Percentiles rank a stretch among this genome's conserved stretches.
These are phyloP conservation scores for Wickerhamomyces chaumierensis DNA, from an alignment of 805 yeast genomes.

Conservation along the genomic window DNA sequence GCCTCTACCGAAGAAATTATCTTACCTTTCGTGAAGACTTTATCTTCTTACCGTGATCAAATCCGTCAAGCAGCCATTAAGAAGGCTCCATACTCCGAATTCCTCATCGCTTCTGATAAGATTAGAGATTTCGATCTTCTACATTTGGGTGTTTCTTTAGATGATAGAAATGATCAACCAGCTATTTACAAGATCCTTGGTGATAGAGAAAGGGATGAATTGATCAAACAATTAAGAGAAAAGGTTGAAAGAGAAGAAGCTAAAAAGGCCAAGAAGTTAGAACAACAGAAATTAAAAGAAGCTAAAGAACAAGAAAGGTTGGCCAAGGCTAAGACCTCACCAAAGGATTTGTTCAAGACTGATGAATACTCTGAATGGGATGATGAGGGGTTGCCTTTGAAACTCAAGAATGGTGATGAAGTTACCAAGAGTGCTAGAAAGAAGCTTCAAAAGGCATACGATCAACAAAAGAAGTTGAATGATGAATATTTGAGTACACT, in stretches of 20 bases:
- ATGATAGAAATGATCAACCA: constrained; percentile 71
- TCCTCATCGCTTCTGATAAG: constrained; percentile 62
- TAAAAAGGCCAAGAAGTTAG: constrained; percentile 47
- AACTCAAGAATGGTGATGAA: constrained; percentile 68
- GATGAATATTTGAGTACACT: constrained; percentile 38
- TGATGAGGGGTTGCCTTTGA: constrained; percentile 71
- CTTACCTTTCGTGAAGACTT: constrained; percentile 69
- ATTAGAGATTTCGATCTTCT: constrained; percentile 65
- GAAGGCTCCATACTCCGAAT: constrained; percentile 34
- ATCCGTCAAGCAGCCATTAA: constrained; percentile 68
- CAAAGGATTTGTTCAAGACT: constrained; percentile 63
- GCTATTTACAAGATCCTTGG: constrained; percentile 78
- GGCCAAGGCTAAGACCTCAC: constrained; percentile 59
- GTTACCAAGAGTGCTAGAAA: constrained; percentile 77
- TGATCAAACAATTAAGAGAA: constrained; percentile 43
- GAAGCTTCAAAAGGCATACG: constrained; percentile 69
- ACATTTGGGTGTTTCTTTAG: constrained; percentile 71
- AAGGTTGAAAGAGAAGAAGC: constrained; percentile 43
- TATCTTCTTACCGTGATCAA: constrained; percentile 72
- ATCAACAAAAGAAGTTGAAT: constrained; percentile 73
- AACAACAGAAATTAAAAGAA: constrained; percentile 43
- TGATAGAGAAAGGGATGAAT: constrained; percentile 54
- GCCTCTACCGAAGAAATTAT: constrained; percentile 49
- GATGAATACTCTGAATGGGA: constrained; percentile 69
- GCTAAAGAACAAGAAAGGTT: constrained; percentile 50